Evolutionary conservation across 306 rosid genomes (phyloP).

Genomic region (Calophaca sinica): DNA sequence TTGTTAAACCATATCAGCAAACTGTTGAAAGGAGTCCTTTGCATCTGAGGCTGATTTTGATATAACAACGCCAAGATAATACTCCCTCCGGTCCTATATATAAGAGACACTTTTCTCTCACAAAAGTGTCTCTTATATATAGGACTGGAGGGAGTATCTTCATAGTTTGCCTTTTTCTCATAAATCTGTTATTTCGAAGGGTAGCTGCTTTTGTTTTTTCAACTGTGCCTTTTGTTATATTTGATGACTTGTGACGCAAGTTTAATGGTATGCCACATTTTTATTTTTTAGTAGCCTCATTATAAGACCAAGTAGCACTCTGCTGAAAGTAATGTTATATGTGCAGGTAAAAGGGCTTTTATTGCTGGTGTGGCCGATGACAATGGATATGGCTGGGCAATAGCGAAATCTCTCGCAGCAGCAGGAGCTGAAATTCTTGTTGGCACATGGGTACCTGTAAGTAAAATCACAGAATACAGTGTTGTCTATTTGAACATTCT

Average conservation of each 20-base stretch:
- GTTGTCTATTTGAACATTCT: background rate
- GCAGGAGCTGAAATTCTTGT: slow-evolving; percentile 98
- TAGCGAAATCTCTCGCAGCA: slow-evolving; percentile 98
- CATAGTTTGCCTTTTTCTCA: background rate
- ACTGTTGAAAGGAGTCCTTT: too few relatives aligned
- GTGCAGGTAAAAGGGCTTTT: slow-evolving; percentile 89
- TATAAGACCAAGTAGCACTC: background rate
- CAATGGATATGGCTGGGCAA: slow-evolving; percentile 98
- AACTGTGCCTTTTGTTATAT: background rate
- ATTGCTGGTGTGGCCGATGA: slow-evolving; percentile 98
- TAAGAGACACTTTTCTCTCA: too few relatives aligned
- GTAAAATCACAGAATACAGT: slow-evolving; percentile 43
- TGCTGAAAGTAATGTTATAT: slow-evolving; percentile 28
- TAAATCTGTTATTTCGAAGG: background rate
- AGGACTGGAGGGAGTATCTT: too few relatives aligned
- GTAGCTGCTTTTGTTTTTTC: background rate
- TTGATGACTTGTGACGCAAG: background rate
- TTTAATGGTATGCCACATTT: background rate
- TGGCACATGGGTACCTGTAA: slow-evolving; percentile 99
- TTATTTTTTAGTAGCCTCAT: background rate
- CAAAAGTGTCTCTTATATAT: too few relatives aligned
- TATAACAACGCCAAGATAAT: too few relatives aligned
- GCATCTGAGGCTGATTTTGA: too few relatives aligned
- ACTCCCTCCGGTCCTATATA: too few relatives aligned
- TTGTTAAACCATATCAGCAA: too few relatives aligned